Conservation (phyloP, 1,284 basidiomycete species). For the Hortiboletus rubellus region DNA sequence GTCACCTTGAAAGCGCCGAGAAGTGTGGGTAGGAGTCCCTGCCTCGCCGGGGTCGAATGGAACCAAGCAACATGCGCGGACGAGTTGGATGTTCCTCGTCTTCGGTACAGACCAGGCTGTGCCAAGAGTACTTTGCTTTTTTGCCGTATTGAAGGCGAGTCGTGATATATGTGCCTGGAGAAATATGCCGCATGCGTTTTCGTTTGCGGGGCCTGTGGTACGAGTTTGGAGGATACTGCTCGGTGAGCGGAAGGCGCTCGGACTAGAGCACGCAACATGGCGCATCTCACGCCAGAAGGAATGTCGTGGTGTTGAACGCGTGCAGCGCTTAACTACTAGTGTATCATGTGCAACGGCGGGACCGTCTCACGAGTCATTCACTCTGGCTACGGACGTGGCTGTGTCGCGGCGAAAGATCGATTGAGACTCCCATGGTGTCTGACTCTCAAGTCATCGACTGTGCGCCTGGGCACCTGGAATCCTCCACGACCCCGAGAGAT, state of each 20-base stretch:
- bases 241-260: slow-evolving; percentile 8
- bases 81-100: neutral
- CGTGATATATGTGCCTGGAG: neutral
- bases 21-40: slow-evolving; percentile 41
- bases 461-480: too few species aligned
- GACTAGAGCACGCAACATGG: slow-evolving; percentile 27
- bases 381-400: slow-evolving; percentile 7
- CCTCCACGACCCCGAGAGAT: too few species aligned
- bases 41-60: slow-evolving; percentile 43
- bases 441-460: too few species aligned
- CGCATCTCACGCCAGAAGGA: slow-evolving; percentile 17
- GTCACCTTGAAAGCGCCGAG: slow-evolving; percentile 50
- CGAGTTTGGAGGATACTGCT: neutral
- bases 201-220: neutral
- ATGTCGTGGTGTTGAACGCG: neutral
- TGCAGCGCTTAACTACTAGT: neutral
- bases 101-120: slow-evolving; percentile 2
- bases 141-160: slow-evolving; percentile 1
- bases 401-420: neutral
- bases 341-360: too few species aligned
- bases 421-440: too few species aligned
- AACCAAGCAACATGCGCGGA: slow-evolving; percentile 30
- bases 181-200: neutral
- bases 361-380: too few species aligned
- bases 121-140: slow-evolving; percentile 4